Percentiles rank a stretch among this genome's conserved stretches.
Conservation (phyloP, 2,329 filamentous ascomycete species). For the Rutstroemia sydowiana region DNA sequence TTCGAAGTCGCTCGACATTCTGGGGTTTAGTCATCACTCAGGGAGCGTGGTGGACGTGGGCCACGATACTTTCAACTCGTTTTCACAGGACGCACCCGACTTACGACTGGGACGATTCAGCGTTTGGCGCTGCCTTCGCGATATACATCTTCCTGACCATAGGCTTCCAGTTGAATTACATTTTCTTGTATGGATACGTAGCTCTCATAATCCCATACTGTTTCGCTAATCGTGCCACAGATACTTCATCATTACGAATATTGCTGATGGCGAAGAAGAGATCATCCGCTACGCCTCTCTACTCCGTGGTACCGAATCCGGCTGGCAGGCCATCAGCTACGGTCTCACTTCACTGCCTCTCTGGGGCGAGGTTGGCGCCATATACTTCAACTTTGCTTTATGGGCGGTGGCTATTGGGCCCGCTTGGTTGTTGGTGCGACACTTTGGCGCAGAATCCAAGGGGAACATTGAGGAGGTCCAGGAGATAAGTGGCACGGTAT, state of each 20-base stretch:
- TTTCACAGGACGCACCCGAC: constrained; percentile 42
- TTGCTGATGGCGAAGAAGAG: constrained; percentile 54
- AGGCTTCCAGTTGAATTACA: constrained; percentile 67
- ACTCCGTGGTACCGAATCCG: constrained; percentile 63
- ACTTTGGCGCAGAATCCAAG: constrained; percentile 19
- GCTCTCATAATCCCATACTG: no score
- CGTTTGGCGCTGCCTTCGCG: no score
- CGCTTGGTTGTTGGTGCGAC: constrained; percentile 47
- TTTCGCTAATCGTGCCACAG: constrained; percentile 31
- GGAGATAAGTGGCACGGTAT: no score
- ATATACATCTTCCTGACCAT: no score
- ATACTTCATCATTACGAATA: constrained; percentile 63
- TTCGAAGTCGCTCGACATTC: constrained; percentile 22
- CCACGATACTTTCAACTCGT: constrained; percentile 54
- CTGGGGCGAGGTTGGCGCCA: constrained; percentile 57
- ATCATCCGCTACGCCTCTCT: constrained; percentile 62
- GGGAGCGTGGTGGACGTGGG: constrained; percentile 68
- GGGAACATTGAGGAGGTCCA: no score
- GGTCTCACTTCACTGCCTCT: constrained; percentile 54
- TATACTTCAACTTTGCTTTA: constrained; percentile 64
- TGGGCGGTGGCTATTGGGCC: constrained; percentile 59
- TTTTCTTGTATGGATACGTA: constrained; percentile 63
- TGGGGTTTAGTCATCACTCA: constrained; percentile 38
- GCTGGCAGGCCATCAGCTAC: constrained; percentile 66
- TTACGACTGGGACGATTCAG: constrained; percentile 60